Evolutionary conservation across 176 grass and related monocot species (phyloP), one percentile per base, ranked within the genome.

Genomic region (Zizania latifolia): DNA sequence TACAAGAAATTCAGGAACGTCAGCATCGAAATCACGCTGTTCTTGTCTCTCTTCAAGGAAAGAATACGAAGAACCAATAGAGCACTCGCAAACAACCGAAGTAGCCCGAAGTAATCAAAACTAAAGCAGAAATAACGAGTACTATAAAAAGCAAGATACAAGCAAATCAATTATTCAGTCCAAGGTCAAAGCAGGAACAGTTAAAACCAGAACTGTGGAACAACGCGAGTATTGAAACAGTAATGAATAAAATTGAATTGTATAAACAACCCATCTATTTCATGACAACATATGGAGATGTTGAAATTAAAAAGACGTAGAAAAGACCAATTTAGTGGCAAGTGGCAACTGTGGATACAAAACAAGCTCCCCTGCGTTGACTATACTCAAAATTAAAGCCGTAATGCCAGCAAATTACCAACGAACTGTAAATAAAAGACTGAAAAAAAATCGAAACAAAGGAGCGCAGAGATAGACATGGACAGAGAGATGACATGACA

Each of bases 21-120:
- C 73, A 65, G 51, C 57, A 66, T 87, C 77, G 46, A 70, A 50
- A 87, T 82, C 78, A 85, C 54, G 67, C 26, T 64, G 79, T 86
- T 37, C 54, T 78, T 61, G 68, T 60, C 67, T 59, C 19, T 41
- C 17, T 53, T 72, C 5, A 3, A 51, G 21, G 32, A 67, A 78
- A 81, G 17, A 51, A 67, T 66, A 81, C 27, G 11, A 21, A 21
- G 17, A 69, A 77, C 16, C 57, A 77, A 82, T n/a, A 51, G 21
- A 41, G 74, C 32, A 8, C 39, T 4, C 17, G 35, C 39, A 17
- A 58, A 46, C 45, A 22, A 65, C 31, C 8, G n/a, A 29, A 58
- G 46, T 32, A 65, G 59, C 5, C 67, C 27, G 45, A 70, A 64
- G 26, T 22, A 63, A 81, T 71, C 21, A 35, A 58, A 78, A 73